Percentiles rank a stretch among this genome's conserved stretches.
Evolutionary conservation across 768 basidiomycete species (phyloP).

Genomic region (Phlegmacium glaucopus): DNA sequence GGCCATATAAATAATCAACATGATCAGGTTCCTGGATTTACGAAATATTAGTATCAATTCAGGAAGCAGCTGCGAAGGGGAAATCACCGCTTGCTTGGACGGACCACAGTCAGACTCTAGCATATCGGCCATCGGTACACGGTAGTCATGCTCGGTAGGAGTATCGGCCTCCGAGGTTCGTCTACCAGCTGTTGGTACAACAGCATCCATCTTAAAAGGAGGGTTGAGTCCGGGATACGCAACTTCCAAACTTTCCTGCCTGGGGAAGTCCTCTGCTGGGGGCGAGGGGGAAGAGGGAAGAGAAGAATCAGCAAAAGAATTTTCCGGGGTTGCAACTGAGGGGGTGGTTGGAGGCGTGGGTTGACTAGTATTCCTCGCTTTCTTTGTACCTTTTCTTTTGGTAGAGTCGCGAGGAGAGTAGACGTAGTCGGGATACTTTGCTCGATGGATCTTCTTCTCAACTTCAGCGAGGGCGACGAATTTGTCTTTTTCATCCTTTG

Average conservation of each 20-base stretch:
- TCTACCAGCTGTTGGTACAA: too few relatives aligned
- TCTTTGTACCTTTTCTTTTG: slow-evolving; percentile 4
- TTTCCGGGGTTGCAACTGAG: not conserved
- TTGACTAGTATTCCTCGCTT: not conserved
- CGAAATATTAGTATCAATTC: not conserved
- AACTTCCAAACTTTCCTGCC: too few relatives aligned
- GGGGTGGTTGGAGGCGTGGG: not conserved
- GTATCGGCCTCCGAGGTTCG: too few relatives aligned
- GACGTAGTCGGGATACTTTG: slow-evolving; percentile 24
- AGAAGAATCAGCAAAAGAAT: not conserved
- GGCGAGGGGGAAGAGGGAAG: too few relatives aligned
- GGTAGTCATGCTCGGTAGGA: too few relatives aligned
- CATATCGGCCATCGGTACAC: too few relatives aligned
- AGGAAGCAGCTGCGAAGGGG: too few relatives aligned
- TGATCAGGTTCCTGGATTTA: not conserved
- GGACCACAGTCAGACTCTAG: too few relatives aligned
- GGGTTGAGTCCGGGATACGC: too few relatives aligned
- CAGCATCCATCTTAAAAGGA: too few relatives aligned
- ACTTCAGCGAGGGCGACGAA: slow-evolving; percentile 15
- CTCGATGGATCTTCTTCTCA: slow-evolving; percentile 24
- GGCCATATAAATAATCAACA: not conserved
- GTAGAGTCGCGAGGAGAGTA: slow-evolving; percentile 17
- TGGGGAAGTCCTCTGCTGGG: too few relatives aligned
- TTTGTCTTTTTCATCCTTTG: slow-evolving; percentile 14
- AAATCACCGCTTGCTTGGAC: too few relatives aligned